Percentiles rank a stretch among this genome's conserved stretches.
Evolutionary conservation across 2,329 filamentous ascomycete genomes (phyloP).

Genomic region (Paecilomyces fulvus): DNA sequence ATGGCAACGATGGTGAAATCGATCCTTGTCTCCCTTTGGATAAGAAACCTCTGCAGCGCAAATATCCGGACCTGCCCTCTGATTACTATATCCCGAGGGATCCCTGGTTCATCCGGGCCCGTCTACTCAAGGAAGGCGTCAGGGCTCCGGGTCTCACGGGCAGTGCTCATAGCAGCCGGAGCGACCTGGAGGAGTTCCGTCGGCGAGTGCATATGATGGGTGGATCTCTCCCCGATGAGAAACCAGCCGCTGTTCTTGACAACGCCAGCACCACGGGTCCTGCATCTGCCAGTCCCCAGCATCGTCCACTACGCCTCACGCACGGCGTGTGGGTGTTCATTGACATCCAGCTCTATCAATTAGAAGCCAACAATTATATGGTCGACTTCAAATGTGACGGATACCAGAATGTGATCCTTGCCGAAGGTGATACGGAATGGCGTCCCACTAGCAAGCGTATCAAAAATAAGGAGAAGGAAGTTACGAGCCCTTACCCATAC

Average conservation of each 20-base stretch:
- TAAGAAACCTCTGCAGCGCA: constrained; percentile 32
- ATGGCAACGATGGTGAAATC: constrained; percentile 29
- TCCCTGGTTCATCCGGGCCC: constrained; percentile 87
- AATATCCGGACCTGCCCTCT: constrained; percentile 37
- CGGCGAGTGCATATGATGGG: constrained; percentile 30
- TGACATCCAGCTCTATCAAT: constrained; percentile 91
- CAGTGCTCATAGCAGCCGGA: constrained; percentile 32
- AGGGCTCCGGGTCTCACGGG: constrained; percentile 40
- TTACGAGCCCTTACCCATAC: constrained; percentile 91
- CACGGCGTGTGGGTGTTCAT: constrained; percentile 86
- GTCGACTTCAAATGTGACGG: constrained; percentile 98
- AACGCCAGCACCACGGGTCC: constrained; percentile 23
- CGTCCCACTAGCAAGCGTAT: constrained; percentile 41
- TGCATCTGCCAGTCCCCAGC: constrained; percentile 27
- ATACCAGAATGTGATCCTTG: constrained; percentile 76
- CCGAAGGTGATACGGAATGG: constrained; percentile 36
- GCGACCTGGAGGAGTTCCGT: constrained; percentile 33
- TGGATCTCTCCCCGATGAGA: constrained; percentile 17
- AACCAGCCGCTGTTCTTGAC: constrained; percentile 23
- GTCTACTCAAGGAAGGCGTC: constrained; percentile 77
- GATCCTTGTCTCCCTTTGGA: constrained; percentile 23
- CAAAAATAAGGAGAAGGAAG: constrained; percentile 78
- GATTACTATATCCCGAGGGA: constrained; percentile 85
- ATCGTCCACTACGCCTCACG: constrained; percentile 36
- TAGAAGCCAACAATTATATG: constrained; percentile 85